phyloP scores from a whole-genome alignment of 805 yeast genomes.

The Yamadazyma nakazawae region DNA sequence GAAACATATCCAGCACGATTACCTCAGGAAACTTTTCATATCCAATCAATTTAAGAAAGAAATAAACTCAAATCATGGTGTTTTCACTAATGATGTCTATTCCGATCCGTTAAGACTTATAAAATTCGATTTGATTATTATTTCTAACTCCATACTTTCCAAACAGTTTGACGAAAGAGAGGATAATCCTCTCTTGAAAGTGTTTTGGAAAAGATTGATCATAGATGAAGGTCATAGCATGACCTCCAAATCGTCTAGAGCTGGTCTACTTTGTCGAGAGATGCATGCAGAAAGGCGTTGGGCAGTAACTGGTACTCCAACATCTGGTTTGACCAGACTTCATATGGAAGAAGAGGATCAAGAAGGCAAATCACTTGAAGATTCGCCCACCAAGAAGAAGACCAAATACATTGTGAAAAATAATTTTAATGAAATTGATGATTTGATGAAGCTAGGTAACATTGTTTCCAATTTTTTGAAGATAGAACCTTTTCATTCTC shows the following conservation, averaged over 20 bases:
- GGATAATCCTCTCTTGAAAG: slow-evolving; percentile 34
- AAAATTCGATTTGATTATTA: slow-evolving; percentile 50
- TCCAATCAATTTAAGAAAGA: slow-evolving; percentile 29
- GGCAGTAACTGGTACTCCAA: slow-evolving; percentile 78
- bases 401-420: slow-evolving; percentile 46
- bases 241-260: slow-evolving; percentile 49
- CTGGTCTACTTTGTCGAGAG: slow-evolving; percentile 46
- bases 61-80: slow-evolving; percentile 12
- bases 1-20: slow-evolving; percentile 48
- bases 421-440: slow-evolving; percentile 51
- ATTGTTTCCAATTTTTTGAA: slow-evolving; percentile 52
- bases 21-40: slow-evolving; percentile 32
- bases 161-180: slow-evolving; percentile 28
- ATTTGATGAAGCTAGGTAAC: slow-evolving; percentile 50
- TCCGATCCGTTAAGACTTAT: slow-evolving; percentile 30
- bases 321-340: slow-evolving; percentile 61
- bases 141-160: slow-evolving; percentile 47
- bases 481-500: slow-evolving; percentile 55
- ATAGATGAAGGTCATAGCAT: slow-evolving; percentile 77
- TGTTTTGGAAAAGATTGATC: slow-evolving; percentile 67
- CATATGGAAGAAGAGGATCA: slow-evolving; percentile 42
- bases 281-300: slow-evolving; percentile 60
- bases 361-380: slow-evolving; percentile 3
- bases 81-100: slow-evolving; percentile 20
- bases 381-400: slow-evolving; percentile 18